Evolutionary conservation across 306 rosid species (phyloP).

Genomic region (Comarum palustre): DNA sequence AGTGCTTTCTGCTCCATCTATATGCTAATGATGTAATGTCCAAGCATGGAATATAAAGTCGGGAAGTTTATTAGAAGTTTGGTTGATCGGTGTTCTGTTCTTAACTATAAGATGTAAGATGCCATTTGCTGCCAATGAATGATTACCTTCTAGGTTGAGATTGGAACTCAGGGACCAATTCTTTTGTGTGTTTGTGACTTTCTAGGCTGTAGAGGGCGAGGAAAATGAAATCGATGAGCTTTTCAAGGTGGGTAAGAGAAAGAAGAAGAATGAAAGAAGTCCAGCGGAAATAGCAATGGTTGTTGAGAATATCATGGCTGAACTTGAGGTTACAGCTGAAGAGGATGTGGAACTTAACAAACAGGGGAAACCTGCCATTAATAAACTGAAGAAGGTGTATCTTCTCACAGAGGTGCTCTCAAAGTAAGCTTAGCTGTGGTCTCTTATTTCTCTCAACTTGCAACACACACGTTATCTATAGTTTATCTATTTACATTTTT

Average conservation of each 20-base stretch:
- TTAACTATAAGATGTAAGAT: not conserved
- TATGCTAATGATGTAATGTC: not conserved
- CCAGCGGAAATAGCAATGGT: slow-evolving; percentile 88
- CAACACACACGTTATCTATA: slow-evolving; percentile 2
- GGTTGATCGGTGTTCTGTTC: not conserved
- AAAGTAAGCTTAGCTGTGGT: slow-evolving; percentile 51
- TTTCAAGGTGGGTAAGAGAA: slow-evolving; percentile 79
- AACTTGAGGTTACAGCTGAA: slow-evolving; percentile 93
- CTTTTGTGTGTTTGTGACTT: slow-evolving; percentile 21
- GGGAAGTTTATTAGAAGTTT: not conserved
- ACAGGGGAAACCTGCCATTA: slow-evolving; percentile 81
- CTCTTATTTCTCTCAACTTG: not conserved
- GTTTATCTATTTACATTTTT: not conserved
- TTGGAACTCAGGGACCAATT: not conserved
- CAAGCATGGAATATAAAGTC: not conserved
- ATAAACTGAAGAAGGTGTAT: slow-evolving; percentile 79
- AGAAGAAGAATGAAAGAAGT: slow-evolving; percentile 78
- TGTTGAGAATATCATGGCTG: slow-evolving; percentile 96
- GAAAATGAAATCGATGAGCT: slow-evolving; percentile 72
- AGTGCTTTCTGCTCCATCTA: not conserved
- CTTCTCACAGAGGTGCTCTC: slow-evolving; percentile 87
- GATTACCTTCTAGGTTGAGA: not conserved
- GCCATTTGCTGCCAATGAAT: not conserved
- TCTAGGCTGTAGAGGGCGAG: slow-evolving; percentile 89
- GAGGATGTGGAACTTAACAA: slow-evolving; percentile 89